These are phyloP conservation scores for Cadophora sp. DNA, from an alignment of 2,329 filamentous ascomycete species.

Conservation along the genomic window DNA sequence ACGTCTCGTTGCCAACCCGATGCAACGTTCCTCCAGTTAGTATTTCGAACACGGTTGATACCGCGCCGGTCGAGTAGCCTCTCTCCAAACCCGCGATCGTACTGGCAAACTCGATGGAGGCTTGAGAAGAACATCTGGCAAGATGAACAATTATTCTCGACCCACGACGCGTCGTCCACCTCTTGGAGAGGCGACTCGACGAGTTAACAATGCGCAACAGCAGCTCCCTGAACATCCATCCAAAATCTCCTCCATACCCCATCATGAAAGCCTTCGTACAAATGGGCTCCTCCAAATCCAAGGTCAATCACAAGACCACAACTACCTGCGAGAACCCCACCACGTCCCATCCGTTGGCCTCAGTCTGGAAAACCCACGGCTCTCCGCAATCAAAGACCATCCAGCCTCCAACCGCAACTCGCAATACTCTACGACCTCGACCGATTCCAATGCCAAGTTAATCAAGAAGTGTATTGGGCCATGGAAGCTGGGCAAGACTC, in stretches of 20 bases:
- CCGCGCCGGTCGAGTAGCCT: constrained; percentile 4
- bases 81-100: not conserved
- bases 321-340: not conserved
- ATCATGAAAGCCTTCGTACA: constrained; percentile 37
- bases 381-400: constrained; percentile 46
- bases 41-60: not conserved
- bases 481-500: constrained; percentile 88
- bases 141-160: constrained; percentile 38
- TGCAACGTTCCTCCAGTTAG: constrained; percentile 9
- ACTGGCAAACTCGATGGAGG: not conserved
- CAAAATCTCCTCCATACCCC: constrained; percentile 35
- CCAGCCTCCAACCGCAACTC: constrained; percentile 49
- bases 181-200: constrained; percentile 44
- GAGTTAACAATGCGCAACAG: constrained; percentile 43
- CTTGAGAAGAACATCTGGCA: constrained; percentile 4
- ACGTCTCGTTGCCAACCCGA: constrained; percentile 23
- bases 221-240: constrained; percentile 18
- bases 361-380: constrained; percentile 41
- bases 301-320: not conserved
- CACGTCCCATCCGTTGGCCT: constrained; percentile 2
- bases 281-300: constrained; percentile 19
- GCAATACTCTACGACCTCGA: constrained; percentile 49
- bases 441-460: constrained; percentile 43
- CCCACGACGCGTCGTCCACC: constrained; percentile 42
- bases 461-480: constrained; percentile 83